Base-by-base conservation (phyloP, 345 rosid genomes). In the Salix brachista region DNA sequence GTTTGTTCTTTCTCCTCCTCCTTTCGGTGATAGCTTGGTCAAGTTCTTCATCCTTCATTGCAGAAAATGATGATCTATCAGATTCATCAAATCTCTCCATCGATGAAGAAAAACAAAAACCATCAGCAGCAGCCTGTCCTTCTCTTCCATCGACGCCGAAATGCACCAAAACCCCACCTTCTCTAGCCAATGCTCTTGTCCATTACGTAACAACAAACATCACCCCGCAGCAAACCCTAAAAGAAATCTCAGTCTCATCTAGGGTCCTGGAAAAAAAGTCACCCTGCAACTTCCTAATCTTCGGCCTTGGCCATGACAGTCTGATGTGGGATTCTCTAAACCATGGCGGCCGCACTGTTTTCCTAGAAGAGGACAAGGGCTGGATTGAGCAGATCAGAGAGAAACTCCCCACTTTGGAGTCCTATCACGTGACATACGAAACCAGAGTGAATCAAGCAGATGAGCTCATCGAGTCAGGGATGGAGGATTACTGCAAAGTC, bases 221-320 rank as follows among this genome's bases (percentile, higher is more conserved):
- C 86, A 95, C 96, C 39, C 99, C 99, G 5, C 99, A 95, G 28
- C 99, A 95, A 83, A 90, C 99, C 42, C 75, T 85, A 28, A 82
- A 87, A 6, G 97, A 95, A 76, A 89, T 95, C 83, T 90, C 97
- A 4, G 91, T 95, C 36, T 74, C 96, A 10, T 77, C 89, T 11
- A 79, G 87, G 82, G 83, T 91, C 11, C 83, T 95, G 3, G 84
- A 86, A 64, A 87, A 86, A 77, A 93, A 83, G 70, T 90, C 94
- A 0, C 99, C 99, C 3, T 91, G 94, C 87, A 95, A 90, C 80
- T 93, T 95, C 82, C 83, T 95, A 2, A 91, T 95, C 34, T 93
- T 93, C 42, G 99, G 99, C 65, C 84, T 95, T 0, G 97, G 97
- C 41, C 88, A 88, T 75, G 99, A 93, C 83, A 95, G 99, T 84